A percentile compares a stretch with the other conserved stretches of the same genome.
Evolutionary conservation across 2,329 filamentous ascomycete species (phyloP).

Genomic region (Sclerotinia glacialis): DNA sequence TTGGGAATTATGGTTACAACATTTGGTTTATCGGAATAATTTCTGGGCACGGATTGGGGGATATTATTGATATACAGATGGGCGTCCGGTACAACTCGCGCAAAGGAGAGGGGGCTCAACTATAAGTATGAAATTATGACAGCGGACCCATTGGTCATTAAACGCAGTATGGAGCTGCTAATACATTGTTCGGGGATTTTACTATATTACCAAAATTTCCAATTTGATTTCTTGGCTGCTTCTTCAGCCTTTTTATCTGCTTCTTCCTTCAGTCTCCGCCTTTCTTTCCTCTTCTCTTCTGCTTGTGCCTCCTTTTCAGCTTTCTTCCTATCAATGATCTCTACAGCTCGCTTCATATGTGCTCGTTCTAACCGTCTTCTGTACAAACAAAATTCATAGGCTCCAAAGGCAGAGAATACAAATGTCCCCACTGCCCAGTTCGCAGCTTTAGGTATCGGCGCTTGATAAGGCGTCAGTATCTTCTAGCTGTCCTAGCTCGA

Average conservation of each 20-base stretch:
- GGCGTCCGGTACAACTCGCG: constrained; percentile 4
- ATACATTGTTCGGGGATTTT: constrained; percentile 4
- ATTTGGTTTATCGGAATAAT: constrained; percentile 10
- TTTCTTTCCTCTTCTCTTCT: constrained; percentile 44
- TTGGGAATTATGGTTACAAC: not conserved
- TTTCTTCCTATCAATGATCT: constrained; percentile 74
- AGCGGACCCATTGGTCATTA: not conserved
- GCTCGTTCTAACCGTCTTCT: constrained; percentile 70
- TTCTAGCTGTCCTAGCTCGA: not conserved
- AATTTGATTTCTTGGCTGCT: constrained; percentile 32
- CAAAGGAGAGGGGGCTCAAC: constrained; percentile 2
- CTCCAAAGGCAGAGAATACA: constrained; percentile 63
- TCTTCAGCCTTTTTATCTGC: constrained; percentile 41
- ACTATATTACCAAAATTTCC: constrained; percentile 38
- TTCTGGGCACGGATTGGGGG: not conserved
- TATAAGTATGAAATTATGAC: not conserved
- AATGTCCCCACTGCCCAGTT: constrained; percentile 87
- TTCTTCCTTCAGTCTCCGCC: constrained; percentile 45
- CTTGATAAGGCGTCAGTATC: constrained; percentile 42
- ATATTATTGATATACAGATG: not conserved
- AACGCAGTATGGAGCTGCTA: constrained; percentile 11
- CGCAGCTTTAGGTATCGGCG: constrained; percentile 62
- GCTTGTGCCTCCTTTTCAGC: constrained; percentile 56
- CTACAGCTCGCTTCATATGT: constrained; percentile 81
- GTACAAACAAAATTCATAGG: constrained; percentile 83